phyloP scores from a whole-genome alignment of 2,329 filamentous ascomycete species.

The Rasamsonia emersonii region DNA sequence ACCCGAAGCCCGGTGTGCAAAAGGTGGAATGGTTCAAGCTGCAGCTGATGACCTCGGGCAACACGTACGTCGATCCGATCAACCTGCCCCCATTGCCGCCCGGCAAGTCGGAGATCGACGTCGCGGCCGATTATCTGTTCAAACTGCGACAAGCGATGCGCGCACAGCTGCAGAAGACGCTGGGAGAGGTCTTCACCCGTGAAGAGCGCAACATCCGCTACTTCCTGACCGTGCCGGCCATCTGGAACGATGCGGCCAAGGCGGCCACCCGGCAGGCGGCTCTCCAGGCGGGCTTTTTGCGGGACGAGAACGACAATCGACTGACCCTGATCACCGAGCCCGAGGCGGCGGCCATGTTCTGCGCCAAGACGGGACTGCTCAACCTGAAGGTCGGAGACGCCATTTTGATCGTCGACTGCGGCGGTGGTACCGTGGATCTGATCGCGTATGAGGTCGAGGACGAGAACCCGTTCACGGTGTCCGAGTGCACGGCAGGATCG shows the following conservation, averaged over 20 bases:
- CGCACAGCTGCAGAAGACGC: constrained; percentile 86
- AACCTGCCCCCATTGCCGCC: constrained; percentile 95
- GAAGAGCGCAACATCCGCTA: constrained; percentile 98
- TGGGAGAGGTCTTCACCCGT: constrained; percentile 94
- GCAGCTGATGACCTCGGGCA: constrained; percentile 95
- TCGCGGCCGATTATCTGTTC: constrained; percentile 98
- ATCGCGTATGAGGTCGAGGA: constrained; percentile 99
- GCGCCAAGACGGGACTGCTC: constrained; percentile 88
- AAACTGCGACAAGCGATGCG: constrained; percentile 97
- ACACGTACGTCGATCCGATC: constrained; percentile 98
- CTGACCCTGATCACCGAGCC: constrained; percentile 92
- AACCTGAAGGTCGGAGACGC: constrained; percentile 98
- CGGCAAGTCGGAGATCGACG: constrained; percentile 97
- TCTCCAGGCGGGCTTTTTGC: constrained; percentile 91
- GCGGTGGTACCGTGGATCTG: constrained; percentile 96
- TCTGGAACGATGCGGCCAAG: constrained; percentile 98
- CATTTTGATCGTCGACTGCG: constrained; percentile 96
- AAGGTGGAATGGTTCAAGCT: constrained; percentile 99
- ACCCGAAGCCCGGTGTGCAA: constrained; percentile 94
- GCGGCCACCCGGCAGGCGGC: constrained; percentile 91
- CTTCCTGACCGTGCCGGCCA: constrained; percentile 96
- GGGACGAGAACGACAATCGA: constrained; percentile 95
- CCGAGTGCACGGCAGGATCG: constrained; percentile 92
- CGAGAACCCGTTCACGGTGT: constrained; percentile 92
- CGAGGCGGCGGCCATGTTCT: constrained; percentile 94